phyloP scores from a whole-genome alignment of 805 yeast genomes.

The Cyberlindnera mrakii region DNA sequence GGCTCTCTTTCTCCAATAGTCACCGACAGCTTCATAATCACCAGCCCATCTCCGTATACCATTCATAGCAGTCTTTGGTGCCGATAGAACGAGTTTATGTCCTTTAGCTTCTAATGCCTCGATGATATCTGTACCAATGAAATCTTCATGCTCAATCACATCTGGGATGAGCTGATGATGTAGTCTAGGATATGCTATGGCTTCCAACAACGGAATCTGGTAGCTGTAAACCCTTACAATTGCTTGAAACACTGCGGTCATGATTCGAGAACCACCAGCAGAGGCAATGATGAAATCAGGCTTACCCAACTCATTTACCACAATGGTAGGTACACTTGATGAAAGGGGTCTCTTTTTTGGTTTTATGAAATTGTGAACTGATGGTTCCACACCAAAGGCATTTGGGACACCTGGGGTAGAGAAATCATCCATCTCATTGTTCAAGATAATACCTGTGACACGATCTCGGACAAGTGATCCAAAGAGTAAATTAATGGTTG shows the following conservation, averaged over 20 bases:
- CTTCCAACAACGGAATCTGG: constrained; percentile 52
- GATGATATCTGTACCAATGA: constrained; percentile 37
- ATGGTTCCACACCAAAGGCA: constrained; percentile 77
- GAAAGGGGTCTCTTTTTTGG: constrained; percentile 82
- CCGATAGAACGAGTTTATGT: constrained; percentile 36
- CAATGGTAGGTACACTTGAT: constrained; percentile 73
- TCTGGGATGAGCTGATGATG: constrained; percentile 91
- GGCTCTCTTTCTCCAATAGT: constrained; percentile 86
- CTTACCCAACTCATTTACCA: constrained; percentile 38
- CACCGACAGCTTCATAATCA: constrained; percentile 68
- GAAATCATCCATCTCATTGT: constrained; percentile 94
- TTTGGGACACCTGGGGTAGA: constrained; percentile 64
- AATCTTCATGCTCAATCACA: constrained; percentile 51
- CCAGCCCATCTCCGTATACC: constrained; percentile 38
- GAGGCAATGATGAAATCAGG: constrained; percentile 79
- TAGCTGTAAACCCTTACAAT: constrained; percentile 60
- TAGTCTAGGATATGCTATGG: constrained; percentile 72
- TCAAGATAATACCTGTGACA: constrained; percentile 73
- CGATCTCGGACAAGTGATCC: constrained; percentile 83
- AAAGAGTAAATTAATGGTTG: constrained; percentile 78
- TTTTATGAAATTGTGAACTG: constrained; percentile 66
- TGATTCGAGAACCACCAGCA: constrained; percentile 89
- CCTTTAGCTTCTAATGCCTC: constrained; percentile 38
- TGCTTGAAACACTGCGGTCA: constrained; percentile 79
- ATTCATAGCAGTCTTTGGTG: constrained; percentile 52